These are phyloP conservation scores for Naegleria fowleri DNA, from an alignment of 208 protist genomes.

Conservation along the genomic window DNA sequence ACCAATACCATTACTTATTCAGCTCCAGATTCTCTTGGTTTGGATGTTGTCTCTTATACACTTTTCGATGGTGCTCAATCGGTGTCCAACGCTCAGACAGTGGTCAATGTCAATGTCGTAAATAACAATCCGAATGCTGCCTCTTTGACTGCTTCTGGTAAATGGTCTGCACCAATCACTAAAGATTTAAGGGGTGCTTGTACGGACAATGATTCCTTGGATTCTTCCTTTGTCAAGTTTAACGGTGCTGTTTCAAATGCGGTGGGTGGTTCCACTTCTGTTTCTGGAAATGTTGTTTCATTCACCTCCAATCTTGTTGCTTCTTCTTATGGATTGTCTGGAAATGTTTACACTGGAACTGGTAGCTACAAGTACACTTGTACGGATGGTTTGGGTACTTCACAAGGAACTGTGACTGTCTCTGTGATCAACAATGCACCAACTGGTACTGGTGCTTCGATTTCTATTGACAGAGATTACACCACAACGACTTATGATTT, in stretches of 20 bases:
- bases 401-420: background rate
- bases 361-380: background rate
- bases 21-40: background rate
- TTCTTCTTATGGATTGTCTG: too few relatives aligned
- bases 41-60: background rate
- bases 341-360: background rate
- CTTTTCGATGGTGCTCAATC: background rate
- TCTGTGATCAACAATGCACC: background rate
- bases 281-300: background rate
- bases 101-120: background rate
- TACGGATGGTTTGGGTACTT: background rate
- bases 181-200: background rate
- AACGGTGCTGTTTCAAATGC: background rate
- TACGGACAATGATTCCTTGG: background rate
- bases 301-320: background rate
- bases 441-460: background rate
- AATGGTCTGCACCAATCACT: background rate
- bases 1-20: background rate
- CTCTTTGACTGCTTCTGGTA: background rate
- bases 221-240: background rate
- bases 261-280: background rate
- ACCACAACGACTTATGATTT: background rate
- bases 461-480: background rate
- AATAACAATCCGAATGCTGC: background rate
- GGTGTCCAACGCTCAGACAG: background rate